phyloP scores from a whole-genome alignment of 371 early-diverging fungal species.

The Mortierella sp. region DNA sequence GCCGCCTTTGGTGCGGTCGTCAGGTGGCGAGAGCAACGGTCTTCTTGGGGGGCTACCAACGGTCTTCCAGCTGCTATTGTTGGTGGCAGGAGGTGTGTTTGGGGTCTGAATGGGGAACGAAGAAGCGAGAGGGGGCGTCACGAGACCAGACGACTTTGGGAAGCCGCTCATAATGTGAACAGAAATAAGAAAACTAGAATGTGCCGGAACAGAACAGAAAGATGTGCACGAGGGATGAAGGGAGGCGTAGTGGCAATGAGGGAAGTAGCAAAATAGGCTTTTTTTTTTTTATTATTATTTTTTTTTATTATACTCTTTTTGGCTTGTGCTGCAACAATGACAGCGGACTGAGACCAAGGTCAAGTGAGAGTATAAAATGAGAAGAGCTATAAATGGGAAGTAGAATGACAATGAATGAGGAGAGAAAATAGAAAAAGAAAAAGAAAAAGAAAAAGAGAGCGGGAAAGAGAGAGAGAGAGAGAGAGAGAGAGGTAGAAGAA shows the following conservation, averaged over 20 bases:
- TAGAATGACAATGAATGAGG: background rate
- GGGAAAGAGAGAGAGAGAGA: background rate
- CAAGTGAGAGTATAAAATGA: background rate
- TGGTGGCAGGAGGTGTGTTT: background rate
- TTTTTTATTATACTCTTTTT: background rate
- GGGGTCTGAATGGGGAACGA: slow-evolving; percentile 30
- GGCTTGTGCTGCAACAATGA: background rate
- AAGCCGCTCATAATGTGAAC: slow-evolving; percentile 11
- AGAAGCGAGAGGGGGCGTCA: slow-evolving; percentile 30
- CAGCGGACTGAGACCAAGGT: background rate
- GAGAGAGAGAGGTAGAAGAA: background rate
- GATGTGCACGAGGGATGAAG: slow-evolving; percentile 3
- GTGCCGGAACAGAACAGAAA: background rate
- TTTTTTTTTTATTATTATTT: background rate
- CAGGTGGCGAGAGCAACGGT: slow-evolving; percentile 28
- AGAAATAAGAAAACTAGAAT: background rate
- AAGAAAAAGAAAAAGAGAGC: background rate
- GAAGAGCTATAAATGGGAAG: too few relatives aligned
- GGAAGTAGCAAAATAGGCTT: background rate
- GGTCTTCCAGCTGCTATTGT: slow-evolving; percentile 34
- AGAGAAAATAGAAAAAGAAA: background rate
- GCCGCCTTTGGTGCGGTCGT: slow-evolving; percentile 18
- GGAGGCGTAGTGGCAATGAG: background rate
- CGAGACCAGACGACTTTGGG: slow-evolving; percentile 23
- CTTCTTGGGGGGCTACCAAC: slow-evolving; percentile 47